Evolutionary conservation across 2,329 filamentous ascomycete genomes (phyloP).

Genomic region (Alternaria alternata): DNA sequence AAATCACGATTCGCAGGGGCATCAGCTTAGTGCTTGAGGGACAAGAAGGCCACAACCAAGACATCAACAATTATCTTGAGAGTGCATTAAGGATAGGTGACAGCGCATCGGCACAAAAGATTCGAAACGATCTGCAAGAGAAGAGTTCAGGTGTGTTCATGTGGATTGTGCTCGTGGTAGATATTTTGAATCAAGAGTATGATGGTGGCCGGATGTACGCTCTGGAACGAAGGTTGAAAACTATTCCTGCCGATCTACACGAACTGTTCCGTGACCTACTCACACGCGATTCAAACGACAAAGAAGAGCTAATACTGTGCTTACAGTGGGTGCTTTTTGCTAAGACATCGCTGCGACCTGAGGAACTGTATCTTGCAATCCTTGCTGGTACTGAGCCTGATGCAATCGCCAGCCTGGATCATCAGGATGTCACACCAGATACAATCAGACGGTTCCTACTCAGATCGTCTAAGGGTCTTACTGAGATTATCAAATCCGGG

Average conservation of each 20-base stretch:
- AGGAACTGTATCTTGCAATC: conserved; percentile 28
- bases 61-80: conserved; percentile 44
- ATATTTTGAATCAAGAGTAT: conserved; percentile 57
- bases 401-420: conserved; percentile 16
- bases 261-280: conserved; percentile 5
- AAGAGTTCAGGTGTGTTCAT: conserved; percentile 57
- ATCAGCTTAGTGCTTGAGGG: conserved; percentile 47
- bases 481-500: too few species aligned
- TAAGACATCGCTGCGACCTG: conserved; percentile 18
- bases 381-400: conserved; percentile 18
- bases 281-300: conserved; percentile 51
- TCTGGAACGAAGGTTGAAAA: not conserved
- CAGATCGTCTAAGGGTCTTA: conserved; percentile 35
- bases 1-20: conserved; percentile 48
- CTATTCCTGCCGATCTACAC: not conserved
- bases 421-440: conserved; percentile 19
- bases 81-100: conserved; percentile 34
- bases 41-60: conserved; percentile 47
- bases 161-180: conserved; percentile 44
- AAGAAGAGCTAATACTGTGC: conserved; percentile 19
- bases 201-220: conserved; percentile 37
- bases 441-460: conserved; percentile 29
- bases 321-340: conserved; percentile 34
- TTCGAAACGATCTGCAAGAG: conserved; percentile 44
- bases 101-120: conserved; percentile 19